A percentile compares a stretch with the other conserved stretches of the same genome.
Evolutionary conservation across 1,139 yeast species (phyloP).

Genomic region (Entelexis paramagnoliae): DNA sequence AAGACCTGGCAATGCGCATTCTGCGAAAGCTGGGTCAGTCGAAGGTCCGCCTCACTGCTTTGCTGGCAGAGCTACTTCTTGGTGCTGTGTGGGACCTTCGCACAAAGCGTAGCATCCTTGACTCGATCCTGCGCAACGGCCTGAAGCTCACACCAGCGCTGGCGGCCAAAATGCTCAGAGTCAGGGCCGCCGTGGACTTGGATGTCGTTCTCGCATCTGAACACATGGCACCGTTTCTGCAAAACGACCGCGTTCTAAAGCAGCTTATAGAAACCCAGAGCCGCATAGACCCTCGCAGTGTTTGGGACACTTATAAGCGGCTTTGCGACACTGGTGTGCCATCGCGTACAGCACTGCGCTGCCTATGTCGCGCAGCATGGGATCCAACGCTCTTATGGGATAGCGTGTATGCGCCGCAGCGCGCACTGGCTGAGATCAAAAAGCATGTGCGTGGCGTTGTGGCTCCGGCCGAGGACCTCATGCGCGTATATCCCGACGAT

Average conservation of each 20-base stretch:
- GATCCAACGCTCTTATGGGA: conserved; percentile 37
- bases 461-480: conserved; percentile 25
- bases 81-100: conserved; percentile 19
- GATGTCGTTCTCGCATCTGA: neutral
- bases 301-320: conserved; percentile 28
- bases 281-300: conserved; percentile 17
- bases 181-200: conserved; percentile 5
- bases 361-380: conserved; percentile 28
- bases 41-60: conserved; percentile 20
- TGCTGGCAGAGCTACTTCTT: conserved; percentile 23
- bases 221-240: neutral
- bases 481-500: conserved; percentile 39
- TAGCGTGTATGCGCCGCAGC: conserved; percentile 46
- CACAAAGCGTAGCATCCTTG: conserved; percentile 12
- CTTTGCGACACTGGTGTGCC: conserved; percentile 25
- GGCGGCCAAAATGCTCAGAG: conserved; percentile 12
- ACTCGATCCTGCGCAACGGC: conserved; percentile 8
- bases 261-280: conserved; percentile 24
- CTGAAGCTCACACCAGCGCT: conserved; percentile 15
- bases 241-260: conserved; percentile 7
- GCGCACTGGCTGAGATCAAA: conserved; percentile 51
- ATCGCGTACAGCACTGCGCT: conserved; percentile 21
- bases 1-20: conserved; percentile 22
- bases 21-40: conserved; percentile 24
- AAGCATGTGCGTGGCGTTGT: conserved; percentile 31